phyloP scores from a whole-genome alignment of 1,284 basidiomycete genomes.

The Puccinia coronata region DNA sequence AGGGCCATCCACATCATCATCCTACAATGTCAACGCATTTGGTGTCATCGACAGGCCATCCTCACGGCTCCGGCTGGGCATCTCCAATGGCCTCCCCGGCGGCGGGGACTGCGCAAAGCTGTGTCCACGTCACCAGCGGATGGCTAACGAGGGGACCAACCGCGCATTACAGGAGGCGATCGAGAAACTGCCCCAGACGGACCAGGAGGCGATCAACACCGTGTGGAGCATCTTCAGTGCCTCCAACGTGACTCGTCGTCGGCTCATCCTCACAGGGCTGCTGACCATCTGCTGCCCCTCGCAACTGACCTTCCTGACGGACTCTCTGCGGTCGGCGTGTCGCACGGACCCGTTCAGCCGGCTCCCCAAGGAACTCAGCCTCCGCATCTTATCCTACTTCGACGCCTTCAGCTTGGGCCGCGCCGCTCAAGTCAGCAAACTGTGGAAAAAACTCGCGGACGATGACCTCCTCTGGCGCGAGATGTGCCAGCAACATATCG shows the following conservation, averaged over 20 bases:
- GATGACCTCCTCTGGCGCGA: slow-evolving; percentile 94
- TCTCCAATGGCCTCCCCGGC: slow-evolving; percentile 50
- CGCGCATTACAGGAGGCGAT: slow-evolving; percentile 90
- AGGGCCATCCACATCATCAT: not conserved
- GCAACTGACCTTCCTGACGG: slow-evolving; percentile 93
- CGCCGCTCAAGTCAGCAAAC: slow-evolving; percentile 85
- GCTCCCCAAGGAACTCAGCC: slow-evolving; percentile 84
- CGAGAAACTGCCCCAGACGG: slow-evolving; percentile 83
- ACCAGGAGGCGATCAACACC: slow-evolving; percentile 83
- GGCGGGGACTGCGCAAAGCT: slow-evolving; percentile 68
- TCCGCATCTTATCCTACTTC: slow-evolving; percentile 87
- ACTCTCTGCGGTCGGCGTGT: slow-evolving; percentile 85
- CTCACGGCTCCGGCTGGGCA: not conserved
- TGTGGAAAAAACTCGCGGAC: slow-evolving; percentile 87
- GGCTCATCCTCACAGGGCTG: slow-evolving; percentile 91
- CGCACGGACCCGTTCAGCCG: slow-evolving; percentile 91
- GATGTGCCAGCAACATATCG: slow-evolving; percentile 99
- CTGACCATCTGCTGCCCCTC: slow-evolving; percentile 99
- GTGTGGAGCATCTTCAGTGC: slow-evolving; percentile 98
- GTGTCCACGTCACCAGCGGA: slow-evolving; percentile 88
- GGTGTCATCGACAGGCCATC: slow-evolving; percentile 23
- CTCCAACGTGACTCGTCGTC: slow-evolving; percentile 83
- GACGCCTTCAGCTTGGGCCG: slow-evolving; percentile 94
- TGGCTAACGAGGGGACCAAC: slow-evolving; percentile 95
- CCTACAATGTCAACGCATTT: slow-evolving; percentile 44